These are phyloP conservation scores for Adansonia rubrostipa DNA, from an alignment of 441 rosid species.

Conservation along the genomic window DNA sequence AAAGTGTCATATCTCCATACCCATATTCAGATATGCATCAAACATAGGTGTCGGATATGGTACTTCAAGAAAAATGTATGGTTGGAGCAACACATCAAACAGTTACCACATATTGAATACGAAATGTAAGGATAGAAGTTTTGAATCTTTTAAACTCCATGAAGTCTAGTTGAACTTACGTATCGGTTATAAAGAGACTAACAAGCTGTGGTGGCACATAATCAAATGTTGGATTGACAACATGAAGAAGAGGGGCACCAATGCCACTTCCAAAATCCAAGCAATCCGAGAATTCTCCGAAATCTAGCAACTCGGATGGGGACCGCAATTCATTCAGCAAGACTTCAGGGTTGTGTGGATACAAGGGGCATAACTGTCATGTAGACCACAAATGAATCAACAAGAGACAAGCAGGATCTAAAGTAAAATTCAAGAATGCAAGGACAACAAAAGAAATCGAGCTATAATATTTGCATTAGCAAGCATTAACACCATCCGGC, in stretches of 20 bases:
- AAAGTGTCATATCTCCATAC: no score
- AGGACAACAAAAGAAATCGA: constrained; percentile 7
- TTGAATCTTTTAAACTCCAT: constrained; percentile 3
- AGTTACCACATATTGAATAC: background rate
- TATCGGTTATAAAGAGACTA: constrained; percentile 93
- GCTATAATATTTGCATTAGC: background rate
- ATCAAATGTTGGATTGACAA: constrained; percentile 93
- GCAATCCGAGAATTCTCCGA: constrained; percentile 98
- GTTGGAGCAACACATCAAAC: background rate
- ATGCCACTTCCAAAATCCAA: constrained; percentile 70
- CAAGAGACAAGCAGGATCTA: constrained; percentile 6
- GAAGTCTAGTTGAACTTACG: constrained; percentile 59
- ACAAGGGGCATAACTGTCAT: constrained; percentile 86
- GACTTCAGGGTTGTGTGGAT: constrained; percentile 97
- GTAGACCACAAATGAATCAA: constrained; percentile 22
- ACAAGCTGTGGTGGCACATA: constrained; percentile 98
- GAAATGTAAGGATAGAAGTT: constrained; percentile 14
- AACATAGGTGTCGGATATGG: no score
- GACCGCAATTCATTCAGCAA: constrained; percentile 92
- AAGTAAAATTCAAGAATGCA: background rate
- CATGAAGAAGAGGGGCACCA: constrained; percentile 83
- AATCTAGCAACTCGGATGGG: constrained; percentile 92
- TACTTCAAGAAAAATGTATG: no score
- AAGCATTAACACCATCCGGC: background rate
- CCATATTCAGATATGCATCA: no score